Evolutionary conservation across 352 stramenopile species (phyloP).

Genomic region (Globisporangium nunn): DNA sequence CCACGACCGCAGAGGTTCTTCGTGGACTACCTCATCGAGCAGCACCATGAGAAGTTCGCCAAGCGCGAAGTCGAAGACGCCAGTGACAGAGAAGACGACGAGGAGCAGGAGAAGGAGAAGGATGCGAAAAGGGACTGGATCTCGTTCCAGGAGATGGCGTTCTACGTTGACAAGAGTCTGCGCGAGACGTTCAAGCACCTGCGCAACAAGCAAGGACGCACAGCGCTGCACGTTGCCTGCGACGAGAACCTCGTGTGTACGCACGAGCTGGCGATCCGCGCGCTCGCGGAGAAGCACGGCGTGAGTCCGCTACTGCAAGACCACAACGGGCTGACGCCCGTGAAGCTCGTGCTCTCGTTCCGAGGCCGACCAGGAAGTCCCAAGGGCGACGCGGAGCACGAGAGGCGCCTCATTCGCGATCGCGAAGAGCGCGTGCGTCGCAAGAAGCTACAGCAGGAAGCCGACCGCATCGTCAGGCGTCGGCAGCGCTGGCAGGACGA

Average conservation of each 20-base stretch:
- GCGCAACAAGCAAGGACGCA: slow-evolving; percentile 53
- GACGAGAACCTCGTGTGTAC: slow-evolving; percentile 82
- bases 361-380: slow-evolving; percentile 56
- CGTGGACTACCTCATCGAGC: slow-evolving; percentile 40
- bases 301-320: slow-evolving; percentile 49
- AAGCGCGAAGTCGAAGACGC: slow-evolving; percentile 20
- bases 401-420: slow-evolving; percentile 21
- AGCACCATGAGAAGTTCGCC: slow-evolving; percentile 29
- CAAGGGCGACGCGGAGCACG: slow-evolving; percentile 24
- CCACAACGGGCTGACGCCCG: slow-evolving; percentile 26
- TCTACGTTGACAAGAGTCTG: slow-evolving; percentile 56
- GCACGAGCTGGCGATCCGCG: slow-evolving; percentile 58
- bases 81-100: slow-evolving; percentile 16
- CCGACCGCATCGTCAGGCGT: slow-evolving; percentile 22
- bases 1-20: slow-evolving; percentile 27
- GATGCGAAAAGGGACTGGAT: slow-evolving; percentile 40
- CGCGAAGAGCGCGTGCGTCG: slow-evolving; percentile 22
- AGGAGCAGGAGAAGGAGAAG: slow-evolving; percentile 7
- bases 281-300: slow-evolving; percentile 39
- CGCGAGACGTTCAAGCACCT: slow-evolving; percentile 59
- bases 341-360: slow-evolving; percentile 41
- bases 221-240: slow-evolving; percentile 61
- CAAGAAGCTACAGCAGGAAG: slow-evolving; percentile 25
- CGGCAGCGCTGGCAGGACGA: slow-evolving; percentile 33
- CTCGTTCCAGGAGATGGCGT: slow-evolving; percentile 35